Base-by-base conservation (phyloP, 2,329 filamentous ascomycete genomes). In the Ophiostoma perfectum region DNA sequence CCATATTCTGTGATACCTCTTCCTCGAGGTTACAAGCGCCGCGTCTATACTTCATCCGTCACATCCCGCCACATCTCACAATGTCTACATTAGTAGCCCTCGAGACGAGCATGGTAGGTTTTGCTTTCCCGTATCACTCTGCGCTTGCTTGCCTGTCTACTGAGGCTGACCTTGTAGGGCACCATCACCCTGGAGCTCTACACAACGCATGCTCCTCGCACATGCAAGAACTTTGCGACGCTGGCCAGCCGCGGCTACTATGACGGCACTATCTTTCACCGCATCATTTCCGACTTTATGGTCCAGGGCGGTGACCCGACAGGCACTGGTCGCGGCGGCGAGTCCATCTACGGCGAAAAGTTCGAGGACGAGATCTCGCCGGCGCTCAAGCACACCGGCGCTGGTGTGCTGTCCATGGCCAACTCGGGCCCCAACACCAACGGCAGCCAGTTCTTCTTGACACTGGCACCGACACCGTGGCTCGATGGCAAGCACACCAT, bases 401-500 rank as follows among this genome's bases (percentile, higher is more conserved):
- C 94, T 4, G 94, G 94, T 0, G 84, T 98, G n/a, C 81, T 99
- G 74, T 93, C 89, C 80, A 99, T 99, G 95, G 95, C 95, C 70
- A 99, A 99, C 79, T 88, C 89, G 16, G 95, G 95, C 0, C 91
- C 92, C 8, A 88, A 98, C 78, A 96, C 94, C 47, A 98, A 98
- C 78, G 94, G 94, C 36, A 92, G 88, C 69, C 95, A 98, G 80
- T 99, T 98, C 80, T 98, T 98, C 77, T 88, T 99, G 73, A 98
- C 95, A 0, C 83, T 98, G 45, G 94, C 93, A 7, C 94, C 94
- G 4, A 94, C 95, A 16, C 95, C 95, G 0, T 98, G 94, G 94
- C 80, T 99, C 70, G 95, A 99, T 79, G 93, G 93, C 36, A 97
- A 97, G 79, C 94, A 99, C 78, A 96, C 93, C 11, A 96, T 99